Conservation (phyloP, 2,329 filamentous ascomycete genomes). For the Verticillium nonalfalfae region DNA sequence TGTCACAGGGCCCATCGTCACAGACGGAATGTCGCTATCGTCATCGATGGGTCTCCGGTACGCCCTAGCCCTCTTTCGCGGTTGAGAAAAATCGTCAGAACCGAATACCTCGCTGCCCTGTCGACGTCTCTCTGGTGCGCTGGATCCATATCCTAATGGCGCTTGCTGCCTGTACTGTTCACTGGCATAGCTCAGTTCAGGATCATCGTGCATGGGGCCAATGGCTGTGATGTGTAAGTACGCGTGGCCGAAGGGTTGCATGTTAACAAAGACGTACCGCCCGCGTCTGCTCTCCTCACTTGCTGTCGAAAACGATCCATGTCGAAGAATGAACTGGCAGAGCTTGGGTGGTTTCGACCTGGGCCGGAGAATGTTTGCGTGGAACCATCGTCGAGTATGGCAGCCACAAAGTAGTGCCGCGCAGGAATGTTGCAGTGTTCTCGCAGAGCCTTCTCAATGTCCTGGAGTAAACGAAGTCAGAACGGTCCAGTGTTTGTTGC, state of each 20-base stretch:
- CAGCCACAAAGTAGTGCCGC: constrained; percentile 45
- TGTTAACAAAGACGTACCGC: constrained; percentile 18
- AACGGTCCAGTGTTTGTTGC: neutral
- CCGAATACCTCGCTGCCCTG: constrained; percentile 18
- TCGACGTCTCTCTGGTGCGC: constrained; percentile 16
- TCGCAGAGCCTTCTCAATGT: constrained; percentile 44
- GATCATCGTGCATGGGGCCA: constrained; percentile 25
- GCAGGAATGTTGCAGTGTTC: constrained; percentile 46
- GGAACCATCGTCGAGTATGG: constrained; percentile 40
- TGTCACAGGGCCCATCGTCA: constrained; percentile 28
- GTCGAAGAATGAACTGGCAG: constrained; percentile 4
- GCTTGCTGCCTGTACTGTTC: constrained; percentile 12
- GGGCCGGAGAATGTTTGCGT: constrained; percentile 39
- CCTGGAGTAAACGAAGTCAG: constrained; percentile 20
- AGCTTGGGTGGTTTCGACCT: constrained; percentile 24
- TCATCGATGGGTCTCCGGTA: constrained; percentile 28
- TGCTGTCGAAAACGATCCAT: constrained; percentile 9
- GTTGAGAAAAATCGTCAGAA: constrained; percentile 21
- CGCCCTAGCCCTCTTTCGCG: constrained; percentile 28
- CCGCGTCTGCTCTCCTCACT: constrained; percentile 28
- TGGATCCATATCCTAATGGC: constrained; percentile 14
- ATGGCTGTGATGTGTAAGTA: constrained; percentile 16
- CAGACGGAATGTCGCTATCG: constrained; percentile 35
- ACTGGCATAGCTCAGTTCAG: constrained; percentile 10
- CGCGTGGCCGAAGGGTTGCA: constrained; percentile 2